Evolutionary conservation across 148 eudicot species (phyloP).

Genomic region (Salicornia ramosissima): DNA sequence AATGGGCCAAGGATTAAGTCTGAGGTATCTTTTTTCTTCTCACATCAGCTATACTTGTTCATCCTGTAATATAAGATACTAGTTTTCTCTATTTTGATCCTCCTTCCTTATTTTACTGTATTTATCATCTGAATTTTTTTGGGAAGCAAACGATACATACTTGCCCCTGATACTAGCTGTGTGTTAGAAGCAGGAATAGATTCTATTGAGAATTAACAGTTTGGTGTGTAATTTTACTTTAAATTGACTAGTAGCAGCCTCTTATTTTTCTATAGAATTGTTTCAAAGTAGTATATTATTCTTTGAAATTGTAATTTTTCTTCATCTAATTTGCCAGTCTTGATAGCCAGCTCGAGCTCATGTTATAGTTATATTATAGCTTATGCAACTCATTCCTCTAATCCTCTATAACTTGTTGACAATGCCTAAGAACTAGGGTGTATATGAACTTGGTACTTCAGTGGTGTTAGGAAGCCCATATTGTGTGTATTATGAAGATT

Average conservation of each 20-base stretch:
- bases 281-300: neutral
- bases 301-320: neutral
- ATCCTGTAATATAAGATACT: conserved; percentile 4
- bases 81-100: neutral
- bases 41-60: neutral
- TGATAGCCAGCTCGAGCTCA: conserved; percentile 1
- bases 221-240: neutral
- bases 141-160: neutral
- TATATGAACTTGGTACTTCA: neutral
- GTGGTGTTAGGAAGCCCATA: neutral
- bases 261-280: neutral
- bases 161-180: neutral
- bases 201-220: neutral
- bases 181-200: neutral
- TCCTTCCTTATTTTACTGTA: neutral
- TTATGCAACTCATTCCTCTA: conserved; percentile 7
- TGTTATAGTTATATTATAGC: neutral
- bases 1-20: neutral
- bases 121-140: neutral
- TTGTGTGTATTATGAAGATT: neutral
- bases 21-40: conserved; percentile 11
- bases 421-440: neutral
- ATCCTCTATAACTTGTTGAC: neutral
- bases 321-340: neutral
- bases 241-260: neutral